Base-by-base conservation (phyloP, 768 basidiomycete species). In the Phaeotremella fagi region DNA sequence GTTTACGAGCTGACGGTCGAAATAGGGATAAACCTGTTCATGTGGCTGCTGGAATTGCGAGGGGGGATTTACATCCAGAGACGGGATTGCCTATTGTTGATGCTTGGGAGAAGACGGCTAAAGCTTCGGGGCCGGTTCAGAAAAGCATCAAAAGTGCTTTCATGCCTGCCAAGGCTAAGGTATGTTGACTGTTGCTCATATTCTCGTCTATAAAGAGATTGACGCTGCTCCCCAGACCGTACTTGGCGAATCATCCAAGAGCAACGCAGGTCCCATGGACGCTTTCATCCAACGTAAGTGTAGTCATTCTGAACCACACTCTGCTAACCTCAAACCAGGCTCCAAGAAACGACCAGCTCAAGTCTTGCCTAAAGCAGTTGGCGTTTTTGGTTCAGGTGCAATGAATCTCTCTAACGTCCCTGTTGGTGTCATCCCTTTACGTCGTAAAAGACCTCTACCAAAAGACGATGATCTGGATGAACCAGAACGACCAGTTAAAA, bases 11-110 rank as follows among this genome's bases (percentile, higher is more conserved):
- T 56, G 44, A 57, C 27, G 29, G 6, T 35, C 23, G 22, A 14
- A 16, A 24, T 43, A 70, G 68, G 23, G 69, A 74, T 50, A 51
- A 71, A 6, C 37, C 49, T 3, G 46, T 59, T 3, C 57, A 60
- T 3, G 57, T 68, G 16, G 71, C 71, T 16, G 41, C 45, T 42
- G 71, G 69, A 1, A 66, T 74, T 33, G 73, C 73, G 12, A 47
- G 23, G 12, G 73, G 73, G 3, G 60, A 70, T 37, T 31, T 72
- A 22, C 73, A 74, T 49, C 73, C 73, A 6, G 71, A 72, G 52
- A 74, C 71, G 4, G 48, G 59, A 43, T 41, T 56, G 26, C 55
- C 54, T 5, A 63, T 74, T 16, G 59, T 65, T 25, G 73, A 74
- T 48, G 52, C 59, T 45, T 74, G 73, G 68, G 69, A 71, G n/a